Evolutionary conservation across 441 rosid genomes (phyloP), one percentile per base, ranked within the genome.

Genomic region (Populus hybrid): DNA sequence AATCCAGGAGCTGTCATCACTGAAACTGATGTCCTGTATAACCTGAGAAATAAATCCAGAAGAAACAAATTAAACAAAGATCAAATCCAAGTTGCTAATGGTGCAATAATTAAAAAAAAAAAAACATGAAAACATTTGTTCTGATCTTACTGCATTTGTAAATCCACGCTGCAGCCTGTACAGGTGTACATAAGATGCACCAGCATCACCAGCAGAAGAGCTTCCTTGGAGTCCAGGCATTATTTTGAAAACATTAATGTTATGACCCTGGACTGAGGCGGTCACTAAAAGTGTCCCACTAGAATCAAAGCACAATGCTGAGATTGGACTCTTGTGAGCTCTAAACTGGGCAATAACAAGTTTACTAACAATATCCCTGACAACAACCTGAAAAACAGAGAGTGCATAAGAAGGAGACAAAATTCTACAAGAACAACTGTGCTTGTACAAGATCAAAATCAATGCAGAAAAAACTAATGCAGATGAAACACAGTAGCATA

Each of bases 311-410:
- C 94, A 86, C 75, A 95, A 79, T 38, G 98, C 98, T 67, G 98
- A 88, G 78, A 95, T 92, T 46, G 94, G 95, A 84, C 95, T 93
- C 83, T 85, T 90, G 87, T 95, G 99, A n/a, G 99, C 99, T 85
- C 89, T 87, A 79, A 93, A 95, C 88, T 93, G 99, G 10, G 94
- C 76, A 59, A 95, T 85, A 67, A 91, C 88, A 75, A 69, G 80
- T 81, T 87, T 93, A 81, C 91, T 87, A 67, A 86, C 88, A 68
- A 91, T 83, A 86, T 95, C 98, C 79, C 89, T 89, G 80, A 95
- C 87, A 76, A 95, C 88, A 42, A 95, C 99, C 99, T 95, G 88
- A 80, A 72, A 84, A 77, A 70, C 69, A 11, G 18, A 18, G 53
- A 71, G 36, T 9, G 71, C 5, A 72, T 1, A 23, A 23, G 70